A percentile compares a stretch with the other conserved stretches of the same genome.
Evolutionary conservation across 164 flowering plant genomes (phyloP).

Genomic region (Malania oleifera): DNA sequence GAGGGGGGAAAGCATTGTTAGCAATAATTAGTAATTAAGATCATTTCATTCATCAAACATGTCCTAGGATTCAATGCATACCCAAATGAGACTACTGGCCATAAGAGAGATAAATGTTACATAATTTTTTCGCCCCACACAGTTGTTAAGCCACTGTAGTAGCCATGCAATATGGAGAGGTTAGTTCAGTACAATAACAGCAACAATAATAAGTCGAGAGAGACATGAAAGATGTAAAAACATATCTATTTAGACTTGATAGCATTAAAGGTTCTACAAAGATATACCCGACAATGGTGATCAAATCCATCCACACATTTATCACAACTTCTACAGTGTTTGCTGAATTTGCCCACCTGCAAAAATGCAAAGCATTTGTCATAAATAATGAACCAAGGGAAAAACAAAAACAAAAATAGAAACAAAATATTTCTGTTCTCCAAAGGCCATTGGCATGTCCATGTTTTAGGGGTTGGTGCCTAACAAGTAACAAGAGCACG

Average conservation of each 20-base stretch:
- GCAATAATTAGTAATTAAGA: slow-evolving; percentile 5
- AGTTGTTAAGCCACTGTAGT: slow-evolving; percentile 98
- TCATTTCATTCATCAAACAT: neutral
- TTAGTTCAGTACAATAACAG: slow-evolving; percentile 1
- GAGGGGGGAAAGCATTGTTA: no score
- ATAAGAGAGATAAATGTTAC: slow-evolving; percentile 77
- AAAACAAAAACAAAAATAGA: no score
- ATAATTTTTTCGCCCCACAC: slow-evolving; percentile 92
- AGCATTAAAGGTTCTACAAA: neutral
- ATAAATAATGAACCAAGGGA: neutral
- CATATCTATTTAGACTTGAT: neutral
- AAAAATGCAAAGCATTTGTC: slow-evolving; percentile 10
- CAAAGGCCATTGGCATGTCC: neutral
- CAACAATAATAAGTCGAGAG: neutral
- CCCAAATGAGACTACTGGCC: slow-evolving; percentile 92
- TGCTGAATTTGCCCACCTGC: slow-evolving; percentile 92
- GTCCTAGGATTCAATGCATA: slow-evolving; percentile 27
- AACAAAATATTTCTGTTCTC: neutral
- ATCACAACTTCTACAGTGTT: slow-evolving; percentile 98
- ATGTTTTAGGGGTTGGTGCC: neutral
- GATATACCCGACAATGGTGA: slow-evolving; percentile 91
- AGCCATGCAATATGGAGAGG: slow-evolving; percentile 8
- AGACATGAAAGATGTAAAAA: neutral
- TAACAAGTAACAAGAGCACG: no score
- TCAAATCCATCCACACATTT: slow-evolving; percentile 99